A percentile compares a stretch with the other conserved stretches of the same genome.
Conservation (phyloP, 2,329 filamentous ascomycete genomes). For the Neonectria hederae region DNA sequence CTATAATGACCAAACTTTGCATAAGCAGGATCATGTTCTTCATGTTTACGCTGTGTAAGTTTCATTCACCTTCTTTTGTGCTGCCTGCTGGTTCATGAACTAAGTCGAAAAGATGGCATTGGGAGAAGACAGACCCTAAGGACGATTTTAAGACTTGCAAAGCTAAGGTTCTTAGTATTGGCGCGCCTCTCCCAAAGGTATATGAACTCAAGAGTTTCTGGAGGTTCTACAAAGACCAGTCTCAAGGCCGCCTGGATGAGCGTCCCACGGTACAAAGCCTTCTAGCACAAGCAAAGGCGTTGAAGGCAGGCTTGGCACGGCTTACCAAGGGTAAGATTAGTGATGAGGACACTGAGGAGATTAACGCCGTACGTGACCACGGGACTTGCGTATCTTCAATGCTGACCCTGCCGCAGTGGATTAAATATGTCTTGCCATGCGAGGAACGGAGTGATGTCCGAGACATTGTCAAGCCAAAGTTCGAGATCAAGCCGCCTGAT, state of each 20-base stretch:
- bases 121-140: not conserved
- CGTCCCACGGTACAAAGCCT: not conserved
- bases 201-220: conserved; percentile 1
- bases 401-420: not conserved
- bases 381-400: not conserved
- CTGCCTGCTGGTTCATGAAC: not conserved
- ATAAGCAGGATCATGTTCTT: not conserved
- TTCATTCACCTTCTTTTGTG: not conserved
- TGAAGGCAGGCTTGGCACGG: not conserved
- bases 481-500: not conserved
- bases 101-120: not conserved
- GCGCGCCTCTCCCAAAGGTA: not conserved
- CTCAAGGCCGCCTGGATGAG: not conserved
- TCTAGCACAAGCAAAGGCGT: not conserved
- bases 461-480: not conserved
- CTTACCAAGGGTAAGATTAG: conserved; percentile 1
- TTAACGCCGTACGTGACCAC: not conserved
- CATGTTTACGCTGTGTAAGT: not conserved
- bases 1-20: not conserved
- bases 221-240: not conserved
- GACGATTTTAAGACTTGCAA: not conserved
- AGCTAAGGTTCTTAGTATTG: not conserved
- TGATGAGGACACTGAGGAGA: not conserved
- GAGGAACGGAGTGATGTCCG: not conserved
- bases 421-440: not conserved